Evolutionary conservation across 2,329 filamentous ascomycete species (phyloP).

Genomic region (Rhynchosporium agropyri): DNA sequence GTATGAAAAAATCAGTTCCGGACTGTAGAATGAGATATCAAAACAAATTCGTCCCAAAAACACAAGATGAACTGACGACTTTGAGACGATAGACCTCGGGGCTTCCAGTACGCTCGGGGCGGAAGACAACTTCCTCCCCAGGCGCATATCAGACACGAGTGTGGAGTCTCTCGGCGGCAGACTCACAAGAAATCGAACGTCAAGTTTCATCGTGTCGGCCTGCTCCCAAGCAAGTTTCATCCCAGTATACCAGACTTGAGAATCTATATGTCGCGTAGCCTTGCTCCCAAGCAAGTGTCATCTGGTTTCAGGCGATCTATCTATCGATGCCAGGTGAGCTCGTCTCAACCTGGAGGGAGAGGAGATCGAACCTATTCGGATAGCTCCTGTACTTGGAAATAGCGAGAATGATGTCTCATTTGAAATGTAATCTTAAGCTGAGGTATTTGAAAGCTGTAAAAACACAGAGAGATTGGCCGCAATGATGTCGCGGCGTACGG

Average conservation of each 20-base stretch:
- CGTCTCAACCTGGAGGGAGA: neutral
- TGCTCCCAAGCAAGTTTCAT: slow-evolving; percentile 7
- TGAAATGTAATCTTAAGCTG: neutral
- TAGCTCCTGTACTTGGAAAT: neutral
- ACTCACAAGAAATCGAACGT: neutral
- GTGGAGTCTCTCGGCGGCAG: neutral
- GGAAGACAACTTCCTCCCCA: neutral
- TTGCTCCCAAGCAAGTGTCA: slow-evolving; percentile 12
- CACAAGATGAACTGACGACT: slow-evolving; percentile 1
- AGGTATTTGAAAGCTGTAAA: too few relatives aligned
- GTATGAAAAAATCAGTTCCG: slow-evolving; percentile 6
- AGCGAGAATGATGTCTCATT: neutral
- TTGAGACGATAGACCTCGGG: slow-evolving; percentile 3
- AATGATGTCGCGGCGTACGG: too few relatives aligned
- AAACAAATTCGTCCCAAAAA: neutral
- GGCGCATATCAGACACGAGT: slow-evolving; percentile 7
- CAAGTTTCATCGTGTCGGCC: slow-evolving; percentile 4
- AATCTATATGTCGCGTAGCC: slow-evolving; percentile 4
- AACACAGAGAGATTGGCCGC: too few relatives aligned
- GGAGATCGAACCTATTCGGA: neutral
- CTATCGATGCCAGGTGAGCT: slow-evolving; percentile 7
- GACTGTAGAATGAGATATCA: slow-evolving; percentile 10
- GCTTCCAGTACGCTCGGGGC: neutral
- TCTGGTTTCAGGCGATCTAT: slow-evolving; percentile 9
- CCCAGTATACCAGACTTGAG: neutral